Conservation (phyloP, 1,284 basidiomycete genomes). For the Trichosporon ovoides region DNA sequence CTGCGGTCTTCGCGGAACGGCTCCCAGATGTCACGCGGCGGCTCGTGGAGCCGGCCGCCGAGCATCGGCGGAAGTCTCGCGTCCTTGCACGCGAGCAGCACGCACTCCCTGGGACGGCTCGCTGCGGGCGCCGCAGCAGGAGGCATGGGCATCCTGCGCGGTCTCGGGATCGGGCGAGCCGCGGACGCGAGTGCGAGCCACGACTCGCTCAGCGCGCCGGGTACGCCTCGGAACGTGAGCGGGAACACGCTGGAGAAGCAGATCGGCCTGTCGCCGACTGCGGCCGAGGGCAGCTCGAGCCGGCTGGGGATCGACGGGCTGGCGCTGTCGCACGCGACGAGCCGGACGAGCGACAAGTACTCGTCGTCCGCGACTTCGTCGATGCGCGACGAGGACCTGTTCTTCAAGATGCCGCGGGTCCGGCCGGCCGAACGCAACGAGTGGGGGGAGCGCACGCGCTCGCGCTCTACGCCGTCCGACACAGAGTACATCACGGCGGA, state of each 20-base stretch:
- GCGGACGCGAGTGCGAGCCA: neutral
- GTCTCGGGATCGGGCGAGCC: conserved; percentile 13
- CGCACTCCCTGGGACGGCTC: conserved; percentile 5
- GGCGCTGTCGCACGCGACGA: conserved; percentile 4
- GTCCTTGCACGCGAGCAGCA: neutral
- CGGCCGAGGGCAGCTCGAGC: neutral
- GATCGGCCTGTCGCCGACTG: conserved; percentile 8
- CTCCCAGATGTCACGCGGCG: neutral
- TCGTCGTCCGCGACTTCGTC: conserved; percentile 5
- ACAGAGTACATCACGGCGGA: conserved; percentile 12
- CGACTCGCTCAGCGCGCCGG: neutral
- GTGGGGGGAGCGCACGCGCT: neutral
- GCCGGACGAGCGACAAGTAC: conserved; percentile 6
- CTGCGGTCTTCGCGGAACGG: neutral
- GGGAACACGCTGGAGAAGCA: conserved; percentile 21
- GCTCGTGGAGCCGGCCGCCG: neutral
- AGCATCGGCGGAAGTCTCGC: neutral
- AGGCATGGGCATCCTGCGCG: conserved; percentile 13
- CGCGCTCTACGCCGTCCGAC: neutral
- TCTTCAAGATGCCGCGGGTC: conserved; percentile 11
- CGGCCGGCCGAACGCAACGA: neutral
- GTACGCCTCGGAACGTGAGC: conserved; percentile 14
- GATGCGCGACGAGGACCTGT: conserved; percentile 17
- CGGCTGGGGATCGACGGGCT: neutral
- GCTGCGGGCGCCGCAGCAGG: conserved; percentile 6